phyloP scores from a whole-genome alignment of 1,284 basidiomycete genomes.

The Rhizopogon hawkerae region DNA sequence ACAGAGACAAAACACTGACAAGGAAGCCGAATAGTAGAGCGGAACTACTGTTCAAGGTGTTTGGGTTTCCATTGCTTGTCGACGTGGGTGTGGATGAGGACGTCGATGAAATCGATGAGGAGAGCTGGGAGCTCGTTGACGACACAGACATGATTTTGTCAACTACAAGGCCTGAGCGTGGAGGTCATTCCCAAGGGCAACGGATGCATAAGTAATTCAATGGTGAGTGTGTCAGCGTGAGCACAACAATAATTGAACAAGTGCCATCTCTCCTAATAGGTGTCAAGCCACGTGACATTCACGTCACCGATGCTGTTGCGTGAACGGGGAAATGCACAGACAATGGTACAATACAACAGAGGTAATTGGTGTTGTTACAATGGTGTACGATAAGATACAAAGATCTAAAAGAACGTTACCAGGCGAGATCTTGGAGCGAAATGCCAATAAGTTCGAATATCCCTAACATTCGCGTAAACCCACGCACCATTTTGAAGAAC shows the following conservation, averaged over 20 bases:
- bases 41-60: constrained; percentile 14
- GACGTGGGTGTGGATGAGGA: constrained; percentile 1
- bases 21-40: constrained; percentile 27
- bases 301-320: no score
- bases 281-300: neutral
- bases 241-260: neutral
- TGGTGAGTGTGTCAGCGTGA: neutral
- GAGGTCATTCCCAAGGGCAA: constrained; percentile 11
- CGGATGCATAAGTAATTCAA: neutral
- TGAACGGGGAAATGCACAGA: neutral
- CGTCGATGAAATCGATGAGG: constrained; percentile 6
- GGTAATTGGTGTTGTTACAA: neutral
- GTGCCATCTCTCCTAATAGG: neutral
- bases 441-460: neutral
- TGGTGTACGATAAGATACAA: neutral
- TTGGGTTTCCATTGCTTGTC: neutral
- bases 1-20: constrained; percentile 22
- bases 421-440: neutral
- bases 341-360: neutral
- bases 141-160: constrained; percentile 19
- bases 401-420: neutral
- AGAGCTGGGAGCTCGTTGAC: constrained; percentile 1
- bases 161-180: constrained; percentile 1
- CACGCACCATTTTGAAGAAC: neutral
- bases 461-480: neutral